Conservation (phyloP, 106 monocot genomes). For the Agapanthus africanus region DNA sequence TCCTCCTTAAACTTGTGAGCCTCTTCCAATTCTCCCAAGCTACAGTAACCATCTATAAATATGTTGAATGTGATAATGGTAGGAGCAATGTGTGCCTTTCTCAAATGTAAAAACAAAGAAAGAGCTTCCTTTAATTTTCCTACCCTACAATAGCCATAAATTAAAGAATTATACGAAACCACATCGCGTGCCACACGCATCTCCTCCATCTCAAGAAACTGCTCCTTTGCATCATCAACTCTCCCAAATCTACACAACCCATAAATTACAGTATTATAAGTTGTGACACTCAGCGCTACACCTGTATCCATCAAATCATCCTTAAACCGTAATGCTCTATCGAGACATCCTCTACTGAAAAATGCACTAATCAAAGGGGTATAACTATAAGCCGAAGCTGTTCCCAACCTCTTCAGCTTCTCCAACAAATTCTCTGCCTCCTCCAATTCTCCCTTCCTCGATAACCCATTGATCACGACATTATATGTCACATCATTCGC, state of each 20-base stretch:
- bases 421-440: conserved; percentile 52
- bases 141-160: conserved; percentile 72
- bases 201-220: conserved; percentile 61
- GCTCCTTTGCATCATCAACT: conserved; percentile 42
- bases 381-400: conserved; percentile 52
- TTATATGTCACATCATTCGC: conserved; percentile 77
- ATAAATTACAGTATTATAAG: conserved; percentile 70
- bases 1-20: conserved; percentile 55
- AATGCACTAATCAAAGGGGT: conserved; percentile 65
- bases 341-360: conserved; percentile 36
- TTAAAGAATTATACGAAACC: conserved; percentile 69
- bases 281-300: conserved; percentile 33
- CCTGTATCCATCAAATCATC: conserved; percentile 53
- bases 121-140: conserved; percentile 57
- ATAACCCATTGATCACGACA: conserved; percentile 61
- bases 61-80: conserved; percentile 62
- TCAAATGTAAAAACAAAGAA: conserved; percentile 42
- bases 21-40: conserved; percentile 41
- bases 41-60: conserved; percentile 74
- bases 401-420: conserved; percentile 38
- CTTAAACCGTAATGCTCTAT: conserved; percentile 41
- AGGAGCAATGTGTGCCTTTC: conserved; percentile 22
- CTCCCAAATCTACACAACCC: conserved; percentile 54
- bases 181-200: conserved; percentile 44
- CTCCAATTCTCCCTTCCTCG: conserved; percentile 58